Conservation (phyloP, 2,329 filamentous ascomycete genomes). For the Xenosphaeropsis pyriputrescens region DNA sequence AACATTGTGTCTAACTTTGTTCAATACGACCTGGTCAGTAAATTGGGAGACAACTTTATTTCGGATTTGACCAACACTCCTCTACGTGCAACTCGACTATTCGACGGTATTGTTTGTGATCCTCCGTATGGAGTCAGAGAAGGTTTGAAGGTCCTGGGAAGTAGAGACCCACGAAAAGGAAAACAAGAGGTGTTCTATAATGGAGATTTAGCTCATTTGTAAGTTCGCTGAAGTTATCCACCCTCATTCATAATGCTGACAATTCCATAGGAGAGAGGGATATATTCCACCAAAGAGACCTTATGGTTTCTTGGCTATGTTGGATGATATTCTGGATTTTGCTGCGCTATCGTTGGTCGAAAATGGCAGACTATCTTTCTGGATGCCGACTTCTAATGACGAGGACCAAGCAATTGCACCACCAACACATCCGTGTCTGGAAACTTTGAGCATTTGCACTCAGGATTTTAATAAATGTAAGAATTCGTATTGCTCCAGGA, state of each 20-base stretch:
- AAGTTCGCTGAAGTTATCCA: conserved; percentile 16
- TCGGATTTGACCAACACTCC: conserved; percentile 84
- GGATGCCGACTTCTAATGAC: conserved; percentile 89
- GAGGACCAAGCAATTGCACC: conserved; percentile 62
- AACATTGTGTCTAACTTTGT: conserved; percentile 56
- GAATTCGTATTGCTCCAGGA: conserved; percentile 6
- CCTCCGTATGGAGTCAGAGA: conserved; percentile 93
- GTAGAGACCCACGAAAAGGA: conserved; percentile 47
- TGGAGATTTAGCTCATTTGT: conserved; percentile 56
- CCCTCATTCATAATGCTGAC: conserved; percentile 3
- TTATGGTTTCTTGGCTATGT: conserved; percentile 82
- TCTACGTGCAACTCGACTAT: conserved; percentile 39
- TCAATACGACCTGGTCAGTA: conserved; percentile 58
- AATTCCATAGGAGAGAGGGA: conserved; percentile 32
- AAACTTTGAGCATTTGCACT: conserved; percentile 61
- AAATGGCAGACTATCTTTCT: conserved; percentile 72
- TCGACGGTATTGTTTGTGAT: conserved; percentile 91
- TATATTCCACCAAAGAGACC: conserved; percentile 83
- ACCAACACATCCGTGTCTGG: conserved; percentile 62
- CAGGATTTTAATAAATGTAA: conserved; percentile 84
- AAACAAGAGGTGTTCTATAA: conserved; percentile 47
- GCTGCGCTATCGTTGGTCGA: conserved; percentile 64
- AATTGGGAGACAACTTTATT: conserved; percentile 66
- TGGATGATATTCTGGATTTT: conserved; percentile 81
- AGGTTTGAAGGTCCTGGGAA: conserved; percentile 75